These are phyloP conservation scores for Ascochyta fabae DNA, from an alignment of 2,329 filamentous ascomycete genomes.

Conservation along the genomic window DNA sequence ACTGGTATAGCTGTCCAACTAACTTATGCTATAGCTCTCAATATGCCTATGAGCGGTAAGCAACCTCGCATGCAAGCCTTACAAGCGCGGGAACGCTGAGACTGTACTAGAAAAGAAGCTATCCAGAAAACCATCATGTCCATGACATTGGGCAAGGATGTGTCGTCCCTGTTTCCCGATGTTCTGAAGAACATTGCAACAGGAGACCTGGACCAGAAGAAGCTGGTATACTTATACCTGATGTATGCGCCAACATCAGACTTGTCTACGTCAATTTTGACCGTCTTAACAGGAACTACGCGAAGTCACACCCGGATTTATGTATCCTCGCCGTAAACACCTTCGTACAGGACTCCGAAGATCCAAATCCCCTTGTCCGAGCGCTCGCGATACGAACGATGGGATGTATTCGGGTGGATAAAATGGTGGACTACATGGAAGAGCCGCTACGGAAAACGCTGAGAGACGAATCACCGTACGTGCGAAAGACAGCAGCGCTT, in stretches of 20 bases:
- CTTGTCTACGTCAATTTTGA: slow-evolving; percentile 10
- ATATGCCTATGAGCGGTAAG: slow-evolving; percentile 91
- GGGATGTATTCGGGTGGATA: slow-evolving; percentile 97
- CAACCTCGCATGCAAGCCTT: slow-evolving; percentile 10
- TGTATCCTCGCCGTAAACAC: slow-evolving; percentile 99
- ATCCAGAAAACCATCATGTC: slow-evolving; percentile 99
- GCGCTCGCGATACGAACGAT: slow-evolving; percentile 96
- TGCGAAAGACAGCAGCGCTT: slow-evolving; percentile 96
- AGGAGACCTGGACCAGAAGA: slow-evolving; percentile 94
- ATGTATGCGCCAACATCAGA: slow-evolving; percentile 60
- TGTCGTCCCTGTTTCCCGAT: slow-evolving; percentile 95
- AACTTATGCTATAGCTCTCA: slow-evolving; percentile 71
- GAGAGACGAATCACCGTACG: slow-evolving; percentile 96
- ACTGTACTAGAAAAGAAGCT: slow-evolving; percentile 76
- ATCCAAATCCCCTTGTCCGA: slow-evolving; percentile 93
- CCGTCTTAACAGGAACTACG: slow-evolving; percentile 79
- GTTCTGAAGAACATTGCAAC: slow-evolving; percentile 99
- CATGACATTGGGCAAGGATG: slow-evolving; percentile 98
- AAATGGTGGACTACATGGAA: slow-evolving; percentile 99
- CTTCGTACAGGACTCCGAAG: slow-evolving; percentile 98
- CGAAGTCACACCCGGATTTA: slow-evolving; percentile 96
- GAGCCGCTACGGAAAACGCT: slow-evolving; percentile 95
- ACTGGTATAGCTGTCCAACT: slow-evolving; percentile 27
- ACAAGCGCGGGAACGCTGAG: slow-evolving; percentile 41
- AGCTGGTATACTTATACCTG: slow-evolving; percentile 96